Base-by-base conservation (phyloP, 2,329 filamentous ascomycete species). In the Tricladium varicosporioides region DNA sequence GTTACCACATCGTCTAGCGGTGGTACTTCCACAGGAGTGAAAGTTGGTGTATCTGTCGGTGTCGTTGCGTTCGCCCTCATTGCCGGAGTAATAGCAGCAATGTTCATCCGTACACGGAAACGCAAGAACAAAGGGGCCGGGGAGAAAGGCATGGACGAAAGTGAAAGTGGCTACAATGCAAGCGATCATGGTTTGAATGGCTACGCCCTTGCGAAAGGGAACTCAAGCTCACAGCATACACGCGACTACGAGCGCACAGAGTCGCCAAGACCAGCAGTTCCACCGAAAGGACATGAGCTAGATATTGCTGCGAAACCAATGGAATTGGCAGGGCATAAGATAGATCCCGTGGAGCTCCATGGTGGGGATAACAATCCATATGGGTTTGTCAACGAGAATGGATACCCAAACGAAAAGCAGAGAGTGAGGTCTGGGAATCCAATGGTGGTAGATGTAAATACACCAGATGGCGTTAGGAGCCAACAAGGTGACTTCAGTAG, bases 41-140 rank as follows among this genome's bases (percentile, higher is more conserved):
- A 53, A 32, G 52, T 57, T 8, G 60, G 58, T 5, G 50, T 51
- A n/a, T 50, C 45, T 7, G 40, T 60, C 5, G 60, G 36, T 5
- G 36, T 27, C 7, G 22, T 27, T 7, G 22, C 22, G 7, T 27
- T 27, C 7, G 22, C 22, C 22, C 22, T 27, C 22, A 27, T 27
- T 7, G 22, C 7, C 22, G 22, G 22, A 27, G 22, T 27, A 27
- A 27, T 27, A 4, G 22, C 22, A 27, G 22, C 22, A 27, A 27
- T 27, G 22, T 27, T 27, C 22, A 27, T 27, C 7, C 22, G 22
- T 27, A 27, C 22, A 7, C 22, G 22, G 22, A 27, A 7, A 27
- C 22, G 22, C 22, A 7, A 27, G 7, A 27, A 27, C 7, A 27
- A 7, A 27, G 22, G 4, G 7, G 7, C 22, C 22, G 22, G 22